Evolutionary conservation across 2,329 filamentous ascomycete genomes (phyloP), one percentile per base, ranked within the genome.

Genomic region (Nectriaceae sp.): DNA sequence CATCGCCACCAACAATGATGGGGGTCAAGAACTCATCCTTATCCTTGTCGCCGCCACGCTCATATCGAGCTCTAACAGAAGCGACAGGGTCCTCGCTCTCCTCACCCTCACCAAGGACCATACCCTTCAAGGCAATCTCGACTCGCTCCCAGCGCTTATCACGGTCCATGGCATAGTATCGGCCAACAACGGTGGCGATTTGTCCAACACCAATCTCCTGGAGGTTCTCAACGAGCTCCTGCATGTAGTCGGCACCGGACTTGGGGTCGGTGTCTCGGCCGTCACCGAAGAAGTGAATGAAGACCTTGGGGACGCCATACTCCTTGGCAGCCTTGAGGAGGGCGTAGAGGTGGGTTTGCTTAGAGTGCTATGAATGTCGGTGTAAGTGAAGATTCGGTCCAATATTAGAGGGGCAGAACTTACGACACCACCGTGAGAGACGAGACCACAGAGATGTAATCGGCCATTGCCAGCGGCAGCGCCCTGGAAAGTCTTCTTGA

Each of bases 161-260:
- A 61, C 94, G 92, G 78, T 99, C 94, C 94, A 99, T 99, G 73
- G 91, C 90, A 72, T 89, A 99, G 85, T 97, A 99, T 61, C 93
- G 86, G 52, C 94, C 94, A 52, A 97, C 93, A 40, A 97, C 83
- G 31, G 94, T 97, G 24, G 90, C 93, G 57, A 99, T 83, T 73
- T 97, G 82, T 59, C 93, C 94, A 55, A 87, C 74, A 38, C 90
- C 92, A 58, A 96, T 82, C 71, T 97, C 90, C 74, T 94, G 85
- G 57, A 83, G 83, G 61, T 85, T 88, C 49, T 88, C 84, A 52
- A 97, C 73, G 29, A 99, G 80, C 69, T 92, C 83, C 73, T 96
- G 78, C 84, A 99, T 85, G 74, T 96, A 96, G 41, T 80, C 88
- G 40, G 84, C 86, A 47, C 89, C 88, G 52, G 90, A 96, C 82